phyloP scores from a whole-genome alignment of 129 eudicot genomes.

The Arctium minus region DNA sequence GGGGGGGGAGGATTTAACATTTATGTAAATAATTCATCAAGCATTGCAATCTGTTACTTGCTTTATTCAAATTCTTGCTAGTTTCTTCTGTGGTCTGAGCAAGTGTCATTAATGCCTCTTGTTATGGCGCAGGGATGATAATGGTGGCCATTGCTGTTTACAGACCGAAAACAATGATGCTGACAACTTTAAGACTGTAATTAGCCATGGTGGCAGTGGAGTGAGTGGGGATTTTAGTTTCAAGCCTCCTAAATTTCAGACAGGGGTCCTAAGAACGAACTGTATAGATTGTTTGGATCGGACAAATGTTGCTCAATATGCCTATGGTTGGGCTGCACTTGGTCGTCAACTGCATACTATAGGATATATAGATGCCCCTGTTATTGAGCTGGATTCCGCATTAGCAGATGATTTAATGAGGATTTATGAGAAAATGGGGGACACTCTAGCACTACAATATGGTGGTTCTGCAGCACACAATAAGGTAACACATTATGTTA shows the following conservation, averaged over 20 bases:
- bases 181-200: constrained; percentile 13
- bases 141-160: constrained; percentile 25
- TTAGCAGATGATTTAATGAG: constrained; percentile 76
- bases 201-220: constrained; percentile 3
- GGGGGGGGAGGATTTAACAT: background rate
- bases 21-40: background rate
- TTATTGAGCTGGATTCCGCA: constrained; percentile 60
- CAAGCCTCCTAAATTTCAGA: constrained; percentile 55
- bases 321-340: constrained; percentile 90
- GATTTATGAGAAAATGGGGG: constrained; percentile 94
- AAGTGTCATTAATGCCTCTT: constrained; percentile 6
- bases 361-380: constrained; percentile 51
- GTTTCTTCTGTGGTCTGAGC: background rate
- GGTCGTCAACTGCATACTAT: constrained; percentile 81
- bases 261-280: constrained; percentile 87
- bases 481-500: constrained; percentile 72
- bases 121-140: constrained; percentile 42
- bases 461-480: constrained; percentile 99
- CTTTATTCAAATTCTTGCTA: background rate
- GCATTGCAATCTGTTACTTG: background rate
- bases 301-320: constrained; percentile 93
- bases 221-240: constrained; percentile 14
- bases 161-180: constrained; percentile 16
- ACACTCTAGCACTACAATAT: constrained; percentile 87
- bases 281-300: constrained; percentile 99